Evolutionary conservation across 2,329 filamentous ascomycete genomes (phyloP), one percentile per base, ranked within the genome.

Genomic region (Curvularia eragrostidis): DNA sequence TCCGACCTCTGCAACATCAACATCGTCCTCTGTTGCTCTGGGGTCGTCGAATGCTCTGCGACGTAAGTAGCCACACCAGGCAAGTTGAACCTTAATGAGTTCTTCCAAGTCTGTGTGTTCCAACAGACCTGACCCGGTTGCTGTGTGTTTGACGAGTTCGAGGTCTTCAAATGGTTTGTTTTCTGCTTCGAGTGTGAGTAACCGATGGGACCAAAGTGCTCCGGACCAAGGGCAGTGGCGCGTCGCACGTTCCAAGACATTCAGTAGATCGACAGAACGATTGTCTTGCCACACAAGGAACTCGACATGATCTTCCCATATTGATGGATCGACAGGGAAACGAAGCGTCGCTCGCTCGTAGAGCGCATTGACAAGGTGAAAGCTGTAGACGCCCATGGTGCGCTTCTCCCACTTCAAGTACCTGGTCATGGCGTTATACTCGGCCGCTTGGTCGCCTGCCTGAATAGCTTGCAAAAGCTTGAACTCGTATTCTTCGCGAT

Each of bases 171-270:
- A 97, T 0, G 89, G 83, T 62, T 89, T 85, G 32, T 86, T 85
- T 59, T 91, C 89, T 44, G 91, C 86, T 77, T 98, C 95, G 3
- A 92, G 91, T 19, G 88, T 89, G 51, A 97, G 79, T 24, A 99
- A 89, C 64, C 93, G 93, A 64, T 94, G 88, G 6, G 91, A 91
- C 95, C 95, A 99, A 6, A 99, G 83, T 26, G 86, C 84, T 15
- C 95, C 95, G 6, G 93, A 96, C 90, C 93, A 96, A 1, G 95
- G 93, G 67, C 94, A 97, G 76, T 98, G 95, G 42, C 89, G 86
- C 9, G 93, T 95, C 12, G 92, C 93, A 63, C 93, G 86, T 67
- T 92, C 88, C 2, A 96, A 82, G 6, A 94, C 84, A 46, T 91
- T 85, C 9, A 96, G 83, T 36, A 90, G 75, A 9, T 80, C 78